Conservation (phyloP, 306 rosid genomes). For the Malus domestica region DNA sequence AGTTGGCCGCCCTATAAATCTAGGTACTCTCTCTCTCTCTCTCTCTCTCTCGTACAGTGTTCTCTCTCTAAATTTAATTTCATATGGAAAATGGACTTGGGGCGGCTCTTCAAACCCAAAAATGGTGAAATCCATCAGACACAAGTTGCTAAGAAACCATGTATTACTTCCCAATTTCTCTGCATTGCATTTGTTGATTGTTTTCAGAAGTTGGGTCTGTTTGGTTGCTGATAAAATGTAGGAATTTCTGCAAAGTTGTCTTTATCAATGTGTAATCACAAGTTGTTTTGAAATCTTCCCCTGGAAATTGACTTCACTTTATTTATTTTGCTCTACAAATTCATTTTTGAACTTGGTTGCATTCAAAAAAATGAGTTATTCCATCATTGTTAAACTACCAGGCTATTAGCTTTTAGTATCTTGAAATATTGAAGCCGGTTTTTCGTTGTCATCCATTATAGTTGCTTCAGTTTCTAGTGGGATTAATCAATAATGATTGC, state of each 20-base stretch:
- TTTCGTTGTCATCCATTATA: not conserved
- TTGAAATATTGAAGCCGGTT: not conserved
- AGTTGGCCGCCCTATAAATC: slow-evolving; percentile 87
- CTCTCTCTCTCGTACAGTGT: not conserved
- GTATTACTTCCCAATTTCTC: slow-evolving; percentile 15
- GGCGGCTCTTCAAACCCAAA: slow-evolving; percentile 38
- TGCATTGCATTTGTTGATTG: not conserved
- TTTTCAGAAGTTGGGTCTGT: not conserved
- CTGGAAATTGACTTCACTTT: not conserved
- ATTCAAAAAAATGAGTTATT: not conserved
- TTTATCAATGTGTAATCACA: not conserved
- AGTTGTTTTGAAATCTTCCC: not conserved
- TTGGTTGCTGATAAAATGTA: not conserved
- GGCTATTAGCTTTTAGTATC: not conserved
- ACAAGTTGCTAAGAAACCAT: slow-evolving; percentile 20
- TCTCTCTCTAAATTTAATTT: not conserved
- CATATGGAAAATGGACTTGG: slow-evolving; percentile 35
- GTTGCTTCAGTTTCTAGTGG: not conserved
- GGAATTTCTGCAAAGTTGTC: not conserved
- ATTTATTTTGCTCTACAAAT: not conserved
- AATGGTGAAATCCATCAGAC: slow-evolving; percentile 13
- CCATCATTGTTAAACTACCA: not conserved
- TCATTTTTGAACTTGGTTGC: not conserved
- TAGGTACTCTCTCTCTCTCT: slow-evolving; percentile 42
- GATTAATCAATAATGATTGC: not conserved